Conservation (phyloP, 2,329 filamentous ascomycete genomes). For the Zarea fungicola region DNA sequence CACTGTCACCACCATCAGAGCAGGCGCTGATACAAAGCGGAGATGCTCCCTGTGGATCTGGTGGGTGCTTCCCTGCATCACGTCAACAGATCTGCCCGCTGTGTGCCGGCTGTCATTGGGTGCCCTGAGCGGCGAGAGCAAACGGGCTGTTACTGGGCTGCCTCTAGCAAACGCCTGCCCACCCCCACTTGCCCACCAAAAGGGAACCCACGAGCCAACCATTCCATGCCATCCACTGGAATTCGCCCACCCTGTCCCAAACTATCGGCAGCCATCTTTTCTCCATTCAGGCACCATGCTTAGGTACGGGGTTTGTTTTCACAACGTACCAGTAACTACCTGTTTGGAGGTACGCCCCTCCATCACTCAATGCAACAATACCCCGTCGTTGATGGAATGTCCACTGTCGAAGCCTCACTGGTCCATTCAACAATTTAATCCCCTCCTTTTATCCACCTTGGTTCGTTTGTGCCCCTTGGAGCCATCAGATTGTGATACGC, state of each 20-base stretch:
- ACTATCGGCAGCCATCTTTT: too few relatives aligned
- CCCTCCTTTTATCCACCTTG: too few relatives aligned
- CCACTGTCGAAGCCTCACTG: neutral
- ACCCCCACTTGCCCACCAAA: neutral
- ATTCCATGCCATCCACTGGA: too few relatives aligned
- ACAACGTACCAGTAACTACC: neutral
- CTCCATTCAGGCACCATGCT: too few relatives aligned
- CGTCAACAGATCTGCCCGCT: slow-evolving; percentile 4
- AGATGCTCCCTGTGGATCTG: neutral
- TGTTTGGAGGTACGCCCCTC: neutral
- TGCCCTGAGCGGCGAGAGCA: neutral
- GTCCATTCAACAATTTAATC: neutral
- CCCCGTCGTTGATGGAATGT: too few relatives aligned
- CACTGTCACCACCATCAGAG: too few relatives aligned
- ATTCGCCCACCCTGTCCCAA: neutral
- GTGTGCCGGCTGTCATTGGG: neutral
- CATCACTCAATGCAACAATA: neutral
- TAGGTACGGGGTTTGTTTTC: too few relatives aligned
- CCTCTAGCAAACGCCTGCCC: neutral
- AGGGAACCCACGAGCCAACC: too few relatives aligned
- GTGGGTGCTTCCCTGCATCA: neutral
- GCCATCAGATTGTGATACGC: neutral
- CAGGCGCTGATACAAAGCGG: neutral
- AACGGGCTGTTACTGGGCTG: too few relatives aligned
- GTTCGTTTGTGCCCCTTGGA: too few relatives aligned